Conservation (phyloP, 78 protist genomes). For the Dictyostelium purpureum region DNA sequence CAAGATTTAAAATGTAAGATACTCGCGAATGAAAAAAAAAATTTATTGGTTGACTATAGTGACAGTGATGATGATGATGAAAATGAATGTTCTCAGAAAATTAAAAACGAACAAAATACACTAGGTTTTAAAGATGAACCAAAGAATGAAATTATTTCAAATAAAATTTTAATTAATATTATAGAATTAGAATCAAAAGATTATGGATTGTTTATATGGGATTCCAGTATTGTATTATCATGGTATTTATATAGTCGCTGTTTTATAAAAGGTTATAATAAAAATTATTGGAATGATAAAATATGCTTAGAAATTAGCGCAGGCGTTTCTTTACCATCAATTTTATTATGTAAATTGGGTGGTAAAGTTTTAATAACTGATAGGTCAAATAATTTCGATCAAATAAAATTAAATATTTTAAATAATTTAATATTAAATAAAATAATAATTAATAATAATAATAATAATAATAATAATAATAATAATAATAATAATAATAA, state of each 20-base stretch:
- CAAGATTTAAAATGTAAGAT: background rate
- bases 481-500: background rate
- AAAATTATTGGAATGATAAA: background rate
- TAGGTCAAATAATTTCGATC: background rate
- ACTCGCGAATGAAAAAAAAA: background rate
- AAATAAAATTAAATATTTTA: background rate
- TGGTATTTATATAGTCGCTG: background rate
- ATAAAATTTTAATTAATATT: background rate
- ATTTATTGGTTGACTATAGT: background rate
- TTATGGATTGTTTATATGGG: background rate
- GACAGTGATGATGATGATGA: background rate
- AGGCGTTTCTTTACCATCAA: slow-evolving; percentile 9
- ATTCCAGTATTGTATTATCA: background rate
- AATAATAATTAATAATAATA: background rate
- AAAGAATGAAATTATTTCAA: background rate
- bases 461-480: too few species aligned
- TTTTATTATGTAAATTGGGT: background rate
- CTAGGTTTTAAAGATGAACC: too few species aligned
- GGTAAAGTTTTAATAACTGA: background rate
- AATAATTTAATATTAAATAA: background rate
- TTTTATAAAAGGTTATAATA: background rate
- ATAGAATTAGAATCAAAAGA: too few species aligned
- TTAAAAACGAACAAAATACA: too few species aligned
- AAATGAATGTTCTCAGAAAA: background rate
- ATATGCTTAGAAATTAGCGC: background rate